Evolutionary conservation across 2,329 filamentous ascomycete species (phyloP), one percentile per base, ranked within the genome.

Genomic region (Colletotrichum eleusines): DNA sequence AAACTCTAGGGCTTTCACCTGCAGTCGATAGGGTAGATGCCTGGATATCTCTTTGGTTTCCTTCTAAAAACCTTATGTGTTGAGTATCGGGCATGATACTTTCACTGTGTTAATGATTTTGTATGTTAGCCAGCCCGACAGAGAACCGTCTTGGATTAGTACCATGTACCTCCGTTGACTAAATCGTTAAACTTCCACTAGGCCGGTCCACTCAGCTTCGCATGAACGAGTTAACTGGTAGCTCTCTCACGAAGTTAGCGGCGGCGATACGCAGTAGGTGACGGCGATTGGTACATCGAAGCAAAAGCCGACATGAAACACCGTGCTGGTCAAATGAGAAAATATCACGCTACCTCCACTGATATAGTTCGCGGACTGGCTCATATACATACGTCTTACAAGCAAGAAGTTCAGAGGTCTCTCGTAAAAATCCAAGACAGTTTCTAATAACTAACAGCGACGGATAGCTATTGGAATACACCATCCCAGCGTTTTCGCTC

Each of bases 371-470:
- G 31, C 0, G 33, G 2, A 6, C 11, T 55, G 57, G 40, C 50
- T 62, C 33, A 46, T 55, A 26, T 42, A 40, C 53, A 26, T 42
- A 40, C 31, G 12, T 18, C 26, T 55, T 28, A 46, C 28, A 64
- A 23, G 51, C 64, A 33, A 57, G 48, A 53, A 50, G 18, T 31
- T 20, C 58, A 28, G 44, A 55, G 31, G 20, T 23, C 38, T 35
- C 33, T 46, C 6, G 38, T 44, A 31, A 18, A 50, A 58, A 50
- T 55, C 51, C 40, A 42, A 28, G 50, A 62, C 57, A 35, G 57
- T 57, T n/a, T 59, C 53, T 23, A 48, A 33, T 18, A 58, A 31
- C 14, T 38, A 35, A 53, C 35, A 42, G n/a, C 28, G 44, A 48
- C 16, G 14, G 23, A 42, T 35, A n/a, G 35, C 38, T 38, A n/a